Evolutionary conservation across 768 basidiomycete species (phyloP), one percentile per base, ranked within the genome.

Genomic region (Mycena crocata): DNA sequence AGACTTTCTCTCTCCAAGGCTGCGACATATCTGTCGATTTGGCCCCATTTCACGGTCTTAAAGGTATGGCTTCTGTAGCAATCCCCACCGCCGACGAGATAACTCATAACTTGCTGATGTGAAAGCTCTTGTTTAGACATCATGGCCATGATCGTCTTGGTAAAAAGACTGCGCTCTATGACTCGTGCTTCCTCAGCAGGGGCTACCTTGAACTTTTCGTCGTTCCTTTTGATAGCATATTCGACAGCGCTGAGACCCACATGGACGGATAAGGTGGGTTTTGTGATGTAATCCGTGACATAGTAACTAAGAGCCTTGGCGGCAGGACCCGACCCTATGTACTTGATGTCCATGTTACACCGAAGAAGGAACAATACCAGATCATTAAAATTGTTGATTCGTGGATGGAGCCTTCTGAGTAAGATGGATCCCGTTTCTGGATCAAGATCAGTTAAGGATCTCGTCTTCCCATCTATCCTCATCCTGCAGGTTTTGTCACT

Each of bases 251-350:
- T 42, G 1, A 71, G 48, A 17, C 71, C 67, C 0, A 70, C 61
- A 57, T 78, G 67, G 0, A 63, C 40, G 6, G 69, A 65, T 15
- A 78, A n/a, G 9, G 67, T 26, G 1, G 55, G 40, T 54, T 81
- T 81, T 0, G 77, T 80, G 7, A 81, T 78, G 45, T 81, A 81
- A 37, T 81, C 80, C 0, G 76, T 80, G 0, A 79, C 67, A 32
- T 81, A 81, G 48, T 71, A 79, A 0, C 79, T 50, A 0, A 77
- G 40, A 0, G 77, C 79, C 50, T 79, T 81, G 0, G 76, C 77
- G 0, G 68, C 67, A 10, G 64, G 55, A 0, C 79, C 78, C 0
- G 75, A 79, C 1, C 71, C 73, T 2, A 80, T 76, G 30, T 55
- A 76, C 28, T 79, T 77, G 1, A 77, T 74, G n/a, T 80, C 78